Conservation (phyloP, 306 rosid species). For the Coriaria nepalensis region DNA sequence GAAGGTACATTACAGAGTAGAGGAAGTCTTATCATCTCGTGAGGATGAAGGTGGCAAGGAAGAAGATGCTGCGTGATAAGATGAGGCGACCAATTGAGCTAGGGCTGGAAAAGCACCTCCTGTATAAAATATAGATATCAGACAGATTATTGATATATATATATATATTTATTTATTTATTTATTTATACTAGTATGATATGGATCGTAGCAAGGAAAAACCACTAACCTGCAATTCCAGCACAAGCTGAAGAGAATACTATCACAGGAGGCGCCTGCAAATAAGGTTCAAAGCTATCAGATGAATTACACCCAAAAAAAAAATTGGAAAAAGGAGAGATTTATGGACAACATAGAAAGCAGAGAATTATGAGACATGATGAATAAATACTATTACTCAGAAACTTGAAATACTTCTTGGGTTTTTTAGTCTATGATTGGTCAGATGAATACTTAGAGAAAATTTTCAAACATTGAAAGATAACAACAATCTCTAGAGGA, state of each 20-base stretch:
- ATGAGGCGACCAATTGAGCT: conserved; percentile 74
- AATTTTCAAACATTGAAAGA: no score
- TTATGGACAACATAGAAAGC: neutral
- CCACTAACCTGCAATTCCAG: conserved; percentile 66
- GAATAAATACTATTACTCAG: no score
- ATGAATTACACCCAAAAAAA: neutral
- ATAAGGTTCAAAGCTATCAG: neutral
- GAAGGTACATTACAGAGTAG: conserved; percentile 24
- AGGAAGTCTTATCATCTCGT: conserved; percentile 52
- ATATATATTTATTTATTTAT: conserved; percentile 2
- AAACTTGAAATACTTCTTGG: no score
- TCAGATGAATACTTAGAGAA: no score
- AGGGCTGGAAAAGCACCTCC: conserved; percentile 79
- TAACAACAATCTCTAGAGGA: neutral
- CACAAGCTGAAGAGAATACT: conserved; percentile 82
- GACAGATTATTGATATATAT: neutral
- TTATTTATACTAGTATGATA: neutral
- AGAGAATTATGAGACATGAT: no score
- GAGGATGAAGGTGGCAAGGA: conserved; percentile 31
- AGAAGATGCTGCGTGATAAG: conserved; percentile 53
- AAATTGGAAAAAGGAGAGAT: neutral
- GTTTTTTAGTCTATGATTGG: no score
- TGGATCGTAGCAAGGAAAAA: conserved; percentile 5
- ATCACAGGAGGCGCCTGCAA: conserved; percentile 93
- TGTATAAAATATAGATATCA: conserved; percentile 19